Evolutionary conservation across 345 rosid species (phyloP).

Genomic region (Populus pruinosa): DNA sequence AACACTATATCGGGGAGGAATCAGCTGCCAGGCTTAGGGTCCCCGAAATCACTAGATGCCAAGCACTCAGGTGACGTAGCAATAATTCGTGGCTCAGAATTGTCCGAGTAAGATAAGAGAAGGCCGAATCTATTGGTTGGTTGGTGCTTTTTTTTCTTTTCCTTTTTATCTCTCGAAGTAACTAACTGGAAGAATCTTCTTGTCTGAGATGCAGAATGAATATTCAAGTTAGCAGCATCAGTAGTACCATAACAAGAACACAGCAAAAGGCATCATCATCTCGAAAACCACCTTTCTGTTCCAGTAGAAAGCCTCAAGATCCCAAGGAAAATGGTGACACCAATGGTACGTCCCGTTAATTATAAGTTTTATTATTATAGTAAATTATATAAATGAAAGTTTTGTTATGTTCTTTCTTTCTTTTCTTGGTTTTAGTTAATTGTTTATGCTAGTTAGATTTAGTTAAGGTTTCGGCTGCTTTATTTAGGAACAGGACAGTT

Average conservation of each 20-base stretch:
- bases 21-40: background rate
- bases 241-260: slow-evolving; percentile 13
- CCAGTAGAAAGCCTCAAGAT: slow-evolving; percentile 32
- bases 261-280: slow-evolving; percentile 7
- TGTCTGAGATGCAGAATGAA: slow-evolving; percentile 33
- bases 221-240: slow-evolving; percentile 34
- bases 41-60: slow-evolving; percentile 11
- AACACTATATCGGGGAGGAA: too few species aligned
- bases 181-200: slow-evolving; percentile 8
- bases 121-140: slow-evolving; percentile 5
- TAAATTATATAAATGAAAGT: too few species aligned
- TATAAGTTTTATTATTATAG: background rate
- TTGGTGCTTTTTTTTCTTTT: background rate
- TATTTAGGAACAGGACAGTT: too few species aligned
- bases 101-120: background rate
- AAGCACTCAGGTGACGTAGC: slow-evolving; percentile 6
- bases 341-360: slow-evolving; percentile 16
- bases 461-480: too few species aligned
- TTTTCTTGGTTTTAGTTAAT: background rate
- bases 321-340: slow-evolving; percentile 37
- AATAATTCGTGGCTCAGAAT: slow-evolving; percentile 8
- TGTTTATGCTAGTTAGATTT: too few species aligned
- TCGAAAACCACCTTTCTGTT: slow-evolving; percentile 34
- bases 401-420: background rate
- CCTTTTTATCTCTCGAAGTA: background rate